Conservation (phyloP, 164 flowering plant species). For the Houttuynia cordata region DNA sequence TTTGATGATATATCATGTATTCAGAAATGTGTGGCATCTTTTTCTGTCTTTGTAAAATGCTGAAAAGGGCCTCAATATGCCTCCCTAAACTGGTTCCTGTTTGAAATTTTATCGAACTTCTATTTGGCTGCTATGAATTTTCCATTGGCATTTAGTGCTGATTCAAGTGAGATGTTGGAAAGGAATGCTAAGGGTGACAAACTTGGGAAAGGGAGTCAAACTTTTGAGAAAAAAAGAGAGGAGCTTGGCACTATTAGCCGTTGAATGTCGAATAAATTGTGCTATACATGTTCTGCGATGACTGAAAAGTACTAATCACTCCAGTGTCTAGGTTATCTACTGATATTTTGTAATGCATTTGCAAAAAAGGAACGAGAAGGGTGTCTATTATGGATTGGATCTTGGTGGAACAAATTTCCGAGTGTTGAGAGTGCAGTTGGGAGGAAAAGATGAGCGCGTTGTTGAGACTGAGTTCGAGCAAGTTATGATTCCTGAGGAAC, state of each 20-base stretch:
- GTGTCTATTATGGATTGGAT: constrained; percentile 82
- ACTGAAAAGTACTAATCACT: not conserved
- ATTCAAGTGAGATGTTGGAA: not conserved
- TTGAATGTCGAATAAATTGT: not conserved
- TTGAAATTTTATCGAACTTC: too few species aligned
- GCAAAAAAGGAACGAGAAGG: constrained; percentile 60
- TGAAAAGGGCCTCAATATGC: not conserved
- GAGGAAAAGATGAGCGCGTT: constrained; percentile 59
- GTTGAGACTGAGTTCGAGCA: constrained; percentile 62
- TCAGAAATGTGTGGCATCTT: too few species aligned
- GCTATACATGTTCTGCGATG: not conserved
- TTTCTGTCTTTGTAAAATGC: not conserved
- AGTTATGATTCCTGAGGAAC: constrained; percentile 65
- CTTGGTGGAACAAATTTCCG: constrained; percentile 95
- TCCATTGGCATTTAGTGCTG: not conserved
- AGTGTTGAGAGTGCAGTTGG: constrained; percentile 73
- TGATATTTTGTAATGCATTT: constrained; percentile 1
- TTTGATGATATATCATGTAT: too few species aligned
- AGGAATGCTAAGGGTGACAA: too few species aligned
- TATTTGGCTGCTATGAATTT: too few species aligned
- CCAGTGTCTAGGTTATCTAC: not conserved
- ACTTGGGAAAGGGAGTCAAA: too few species aligned
- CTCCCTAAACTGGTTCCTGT: not conserved
- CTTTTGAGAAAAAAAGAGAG: not conserved
- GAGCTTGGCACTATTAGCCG: not conserved